phyloP scores from a whole-genome alignment of 208 protist species.

The Leptomonas seymouri region DNA sequence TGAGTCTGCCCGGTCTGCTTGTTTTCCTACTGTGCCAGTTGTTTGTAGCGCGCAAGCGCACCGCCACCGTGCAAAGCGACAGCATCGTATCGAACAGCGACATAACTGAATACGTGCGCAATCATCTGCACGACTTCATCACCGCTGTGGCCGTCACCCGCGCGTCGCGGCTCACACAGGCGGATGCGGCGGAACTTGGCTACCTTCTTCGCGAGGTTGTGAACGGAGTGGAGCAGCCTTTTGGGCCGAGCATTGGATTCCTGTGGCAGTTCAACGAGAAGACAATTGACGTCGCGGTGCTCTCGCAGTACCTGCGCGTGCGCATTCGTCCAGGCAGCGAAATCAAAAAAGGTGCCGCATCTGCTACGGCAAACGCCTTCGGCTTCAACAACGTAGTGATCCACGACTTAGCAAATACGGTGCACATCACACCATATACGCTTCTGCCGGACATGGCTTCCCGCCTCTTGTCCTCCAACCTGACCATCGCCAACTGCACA shows the following conservation, averaged over 20 bases:
- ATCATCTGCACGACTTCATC: constrained; percentile 90
- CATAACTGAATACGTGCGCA: constrained; percentile 68
- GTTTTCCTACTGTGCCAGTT: constrained; percentile 88
- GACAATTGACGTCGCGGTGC: constrained; percentile 81
- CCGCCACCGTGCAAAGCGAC: constrained; percentile 32
- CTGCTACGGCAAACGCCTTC: constrained; percentile 17
- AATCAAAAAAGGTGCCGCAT: constrained; percentile 30
- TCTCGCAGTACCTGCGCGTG: constrained; percentile 90
- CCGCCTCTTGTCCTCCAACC: constrained; percentile 61
- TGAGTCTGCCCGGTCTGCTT: constrained; percentile 79
- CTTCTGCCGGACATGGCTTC: constrained; percentile 43
- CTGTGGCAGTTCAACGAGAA: constrained; percentile 85
- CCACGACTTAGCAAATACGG: constrained; percentile 41
- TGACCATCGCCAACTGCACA: constrained; percentile 70
- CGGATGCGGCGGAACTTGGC: constrained; percentile 80
- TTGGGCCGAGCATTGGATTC: constrained; percentile 81
- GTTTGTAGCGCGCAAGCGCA: constrained; percentile 71
- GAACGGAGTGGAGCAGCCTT: constrained; percentile 84
- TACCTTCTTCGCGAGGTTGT: constrained; percentile 87
- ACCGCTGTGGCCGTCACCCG: constrained; percentile 71
- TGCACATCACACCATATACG: constrained; percentile 66
- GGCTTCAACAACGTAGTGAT: constrained; percentile 77
- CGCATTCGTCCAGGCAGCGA: constrained; percentile 74
- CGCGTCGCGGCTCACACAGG: constrained; percentile 64
- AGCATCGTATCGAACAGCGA: constrained; percentile 24